phyloP scores from a whole-genome alignment of 1,284 basidiomycete genomes.

The Polyporus tsugae region DNA sequence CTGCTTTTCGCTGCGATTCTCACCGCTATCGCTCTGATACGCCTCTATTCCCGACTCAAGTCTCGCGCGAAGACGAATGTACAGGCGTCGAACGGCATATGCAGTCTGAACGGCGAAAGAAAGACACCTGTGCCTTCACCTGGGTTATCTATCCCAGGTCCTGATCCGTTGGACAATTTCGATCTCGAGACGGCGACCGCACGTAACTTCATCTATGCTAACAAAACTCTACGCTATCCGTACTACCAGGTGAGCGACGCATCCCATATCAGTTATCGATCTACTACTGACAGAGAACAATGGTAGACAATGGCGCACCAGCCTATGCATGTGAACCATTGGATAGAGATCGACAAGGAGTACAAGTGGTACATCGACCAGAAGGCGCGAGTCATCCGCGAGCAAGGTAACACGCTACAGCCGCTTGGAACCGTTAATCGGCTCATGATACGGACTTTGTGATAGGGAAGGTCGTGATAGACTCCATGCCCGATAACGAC shows the following conservation, averaged over 20 bases:
- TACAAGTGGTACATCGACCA: conserved; percentile 49
- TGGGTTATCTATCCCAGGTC: conserved; percentile 26
- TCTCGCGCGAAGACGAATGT: not conserved
- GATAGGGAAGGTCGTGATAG: conserved; percentile 46
- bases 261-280: not conserved
- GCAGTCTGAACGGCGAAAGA: not conserved
- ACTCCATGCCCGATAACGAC: conserved; percentile 50
- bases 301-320: conserved; percentile 49
- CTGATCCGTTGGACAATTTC: conserved; percentile 43
- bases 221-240: conserved; percentile 46
- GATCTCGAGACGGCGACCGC: conserved; percentile 41
- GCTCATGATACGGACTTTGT: not conserved
- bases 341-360: conserved; percentile 53
- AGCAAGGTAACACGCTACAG: conserved; percentile 39
- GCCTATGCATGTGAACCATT: conserved; percentile 50
- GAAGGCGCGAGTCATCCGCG: conserved; percentile 47
- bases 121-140: not conserved
- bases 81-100: not conserved
- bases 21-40: not conserved
- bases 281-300: not conserved
- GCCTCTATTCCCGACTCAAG: not conserved
- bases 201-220: conserved; percentile 47
- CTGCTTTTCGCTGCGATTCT: not conserved
- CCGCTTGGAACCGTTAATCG: not conserved
- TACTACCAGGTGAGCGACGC: conserved; percentile 42